A percentile compares a stretch with the other conserved stretches of the same genome.
Conservation (phyloP, 805 yeast genomes). For the Scheffersomyces stipitis region DNA sequence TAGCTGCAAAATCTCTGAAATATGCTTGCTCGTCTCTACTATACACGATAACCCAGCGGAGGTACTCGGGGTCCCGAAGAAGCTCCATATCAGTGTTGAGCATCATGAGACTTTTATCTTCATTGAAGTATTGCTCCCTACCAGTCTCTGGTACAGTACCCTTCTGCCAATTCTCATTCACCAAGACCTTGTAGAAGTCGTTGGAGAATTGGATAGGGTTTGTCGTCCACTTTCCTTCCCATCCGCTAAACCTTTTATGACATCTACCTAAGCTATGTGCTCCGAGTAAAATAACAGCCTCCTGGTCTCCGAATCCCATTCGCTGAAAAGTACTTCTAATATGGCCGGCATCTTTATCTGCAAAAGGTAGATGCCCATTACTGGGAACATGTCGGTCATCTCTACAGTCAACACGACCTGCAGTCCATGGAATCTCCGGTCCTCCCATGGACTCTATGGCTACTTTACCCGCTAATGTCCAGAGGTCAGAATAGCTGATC, state of each 20-base stretch:
- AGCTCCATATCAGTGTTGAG: conserved; percentile 77
- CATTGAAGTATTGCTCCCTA: conserved; percentile 50
- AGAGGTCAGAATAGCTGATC: conserved; percentile 77
- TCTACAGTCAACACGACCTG: conserved; percentile 68
- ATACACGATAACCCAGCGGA: conserved; percentile 61
- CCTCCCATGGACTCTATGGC: conserved; percentile 81
- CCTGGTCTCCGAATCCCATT: conserved; percentile 59
- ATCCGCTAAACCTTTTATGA: conserved; percentile 70
- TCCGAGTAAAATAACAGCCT: conserved; percentile 69
- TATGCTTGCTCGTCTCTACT: conserved; percentile 65
- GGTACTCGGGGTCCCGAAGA: conserved; percentile 58
- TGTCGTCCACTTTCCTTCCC: conserved; percentile 89
- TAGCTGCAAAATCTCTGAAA: conserved; percentile 62
- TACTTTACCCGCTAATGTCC: conserved; percentile 75
- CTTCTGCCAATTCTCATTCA: conserved; percentile 50
- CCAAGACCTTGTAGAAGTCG: conserved; percentile 52
- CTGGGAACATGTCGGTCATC: conserved; percentile 54
- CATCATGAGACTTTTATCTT: conserved; percentile 80
- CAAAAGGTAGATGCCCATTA: conserved; percentile 75
- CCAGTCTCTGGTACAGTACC: conserved; percentile 52
- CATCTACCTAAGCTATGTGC: conserved; percentile 80
- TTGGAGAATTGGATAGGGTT: conserved; percentile 73
- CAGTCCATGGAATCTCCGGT: conserved; percentile 76
- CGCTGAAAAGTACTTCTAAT: conserved; percentile 63
- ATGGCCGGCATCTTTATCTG: conserved; percentile 61